These are phyloP conservation scores for Pestalotiopsis sp. DNA, from an alignment of 2,329 filamentous ascomycete species.

Conservation along the genomic window DNA sequence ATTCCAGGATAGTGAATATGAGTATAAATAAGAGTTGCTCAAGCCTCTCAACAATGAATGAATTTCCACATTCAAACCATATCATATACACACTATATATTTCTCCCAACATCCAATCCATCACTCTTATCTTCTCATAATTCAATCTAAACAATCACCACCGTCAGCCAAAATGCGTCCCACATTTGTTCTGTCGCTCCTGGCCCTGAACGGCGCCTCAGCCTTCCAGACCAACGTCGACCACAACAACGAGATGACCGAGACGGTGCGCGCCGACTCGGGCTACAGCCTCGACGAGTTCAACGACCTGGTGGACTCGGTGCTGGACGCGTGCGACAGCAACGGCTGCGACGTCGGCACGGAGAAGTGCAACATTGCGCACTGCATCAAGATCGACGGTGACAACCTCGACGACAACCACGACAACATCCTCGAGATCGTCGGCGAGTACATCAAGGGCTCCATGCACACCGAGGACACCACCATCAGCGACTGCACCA, in stretches of 20 bases:
- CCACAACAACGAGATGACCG: constrained; percentile 11
- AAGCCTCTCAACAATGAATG: background rate
- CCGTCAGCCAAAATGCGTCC: constrained; percentile 6
- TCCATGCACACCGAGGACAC: constrained; percentile 12
- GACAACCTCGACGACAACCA: constrained; percentile 13
- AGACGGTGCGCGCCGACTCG: constrained; percentile 9
- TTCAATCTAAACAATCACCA: background rate
- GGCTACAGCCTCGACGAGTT: constrained; percentile 13
- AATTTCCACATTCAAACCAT: background rate
- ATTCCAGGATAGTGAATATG: background rate
- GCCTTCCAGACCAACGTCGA: constrained; percentile 13
- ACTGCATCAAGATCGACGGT: constrained; percentile 15
- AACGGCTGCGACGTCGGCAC: constrained; percentile 14
- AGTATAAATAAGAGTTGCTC: background rate
- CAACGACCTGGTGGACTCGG: constrained; percentile 12
- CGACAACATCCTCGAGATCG: constrained; percentile 13
- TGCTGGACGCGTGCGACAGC: constrained; percentile 14
- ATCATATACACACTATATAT: background rate
- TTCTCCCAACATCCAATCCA: background rate
- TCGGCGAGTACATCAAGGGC: constrained; percentile 13
- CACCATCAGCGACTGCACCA: constrained; percentile 12
- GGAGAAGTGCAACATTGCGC: constrained; percentile 13
- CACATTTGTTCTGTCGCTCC: constrained; percentile 5
- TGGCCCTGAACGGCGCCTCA: constrained; percentile 10
- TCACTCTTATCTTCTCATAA: background rate